Evolutionary conservation across 805 yeast genomes (phyloP).

Genomic region (Isabelozyma rhagii): DNA sequence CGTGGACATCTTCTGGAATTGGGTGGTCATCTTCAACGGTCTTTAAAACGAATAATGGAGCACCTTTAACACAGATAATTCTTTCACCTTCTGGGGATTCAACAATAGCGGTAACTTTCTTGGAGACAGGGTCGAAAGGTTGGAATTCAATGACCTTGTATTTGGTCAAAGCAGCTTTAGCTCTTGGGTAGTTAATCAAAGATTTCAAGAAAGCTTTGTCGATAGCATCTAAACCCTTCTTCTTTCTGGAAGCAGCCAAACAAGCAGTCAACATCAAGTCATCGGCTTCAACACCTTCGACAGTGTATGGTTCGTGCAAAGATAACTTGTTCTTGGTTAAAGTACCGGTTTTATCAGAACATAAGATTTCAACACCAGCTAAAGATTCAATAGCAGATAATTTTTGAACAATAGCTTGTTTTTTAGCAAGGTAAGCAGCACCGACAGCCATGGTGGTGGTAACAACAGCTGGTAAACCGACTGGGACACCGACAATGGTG

Average conservation of each 20-base stretch:
- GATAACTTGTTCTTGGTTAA: slow-evolving; percentile 96
- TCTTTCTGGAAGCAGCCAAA: slow-evolving; percentile 96
- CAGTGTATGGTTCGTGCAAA: slow-evolving; percentile 95
- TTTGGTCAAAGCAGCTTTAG: slow-evolving; percentile 87
- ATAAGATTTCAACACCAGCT: slow-evolving; percentile 96
- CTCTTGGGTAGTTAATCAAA: slow-evolving; percentile 83
- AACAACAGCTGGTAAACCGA: slow-evolving; percentile 97
- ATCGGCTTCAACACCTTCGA: slow-evolving; percentile 93
- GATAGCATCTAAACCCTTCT: slow-evolving; percentile 96
- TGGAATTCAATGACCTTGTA: slow-evolving; percentile 94
- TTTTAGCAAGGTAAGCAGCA: slow-evolving; percentile 97
- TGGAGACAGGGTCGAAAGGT: slow-evolving; percentile 97
- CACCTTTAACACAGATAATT: slow-evolving; percentile 95
- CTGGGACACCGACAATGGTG: slow-evolving; percentile 97
- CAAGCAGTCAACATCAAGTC: slow-evolving; percentile 97
- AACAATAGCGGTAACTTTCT: slow-evolving; percentile 92
- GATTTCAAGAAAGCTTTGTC: slow-evolving; percentile 96
- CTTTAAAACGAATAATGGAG: slow-evolving; percentile 94
- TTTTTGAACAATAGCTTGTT: slow-evolving; percentile 95
- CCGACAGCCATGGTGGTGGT: slow-evolving; percentile 99
- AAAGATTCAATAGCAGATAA: slow-evolving; percentile 94
- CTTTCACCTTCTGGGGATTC: slow-evolving; percentile 96
- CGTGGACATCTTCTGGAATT: slow-evolving; percentile 88
- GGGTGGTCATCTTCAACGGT: slow-evolving; percentile 97
- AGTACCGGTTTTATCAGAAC: slow-evolving; percentile 98